Conservation (phyloP, 306 rosid genomes). For the Prunus mume region DNA sequence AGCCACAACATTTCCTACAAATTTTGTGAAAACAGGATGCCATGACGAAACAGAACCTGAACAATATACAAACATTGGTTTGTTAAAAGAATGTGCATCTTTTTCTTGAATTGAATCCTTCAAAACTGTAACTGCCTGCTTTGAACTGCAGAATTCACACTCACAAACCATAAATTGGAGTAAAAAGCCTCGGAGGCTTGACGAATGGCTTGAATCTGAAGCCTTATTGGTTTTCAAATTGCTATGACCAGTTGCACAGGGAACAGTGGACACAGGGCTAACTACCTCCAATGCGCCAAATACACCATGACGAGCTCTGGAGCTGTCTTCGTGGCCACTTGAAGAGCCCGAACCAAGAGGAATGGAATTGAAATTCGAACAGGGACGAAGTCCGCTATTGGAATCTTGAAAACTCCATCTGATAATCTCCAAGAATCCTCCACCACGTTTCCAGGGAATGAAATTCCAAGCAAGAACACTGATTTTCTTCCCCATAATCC, state of each 20-base stretch:
- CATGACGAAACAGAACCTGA: conserved; percentile 59
- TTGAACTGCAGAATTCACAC: conserved; percentile 54
- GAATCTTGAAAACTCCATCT: conserved; percentile 51
- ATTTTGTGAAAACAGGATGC: conserved; percentile 67
- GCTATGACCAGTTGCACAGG: conserved; percentile 36
- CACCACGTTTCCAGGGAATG: conserved; percentile 48
- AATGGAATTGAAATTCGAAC: conserved; percentile 24
- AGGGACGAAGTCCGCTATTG: conserved; percentile 2
- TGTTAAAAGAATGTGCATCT: conserved; percentile 48
- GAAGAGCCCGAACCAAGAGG: conserved; percentile 23
- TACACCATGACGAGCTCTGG: conserved; percentile 35
- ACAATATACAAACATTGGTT: conserved; percentile 52
- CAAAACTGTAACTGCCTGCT: conserved; percentile 18
- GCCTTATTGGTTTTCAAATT: not conserved
- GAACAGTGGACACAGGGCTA: conserved; percentile 54
- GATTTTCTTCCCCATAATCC: conserved; percentile 41
- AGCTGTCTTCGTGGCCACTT: not conserved
- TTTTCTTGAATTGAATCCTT: conserved; percentile 27
- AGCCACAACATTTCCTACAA: conserved; percentile 40
- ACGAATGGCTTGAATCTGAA: conserved; percentile 22
- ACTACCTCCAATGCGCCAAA: conserved; percentile 57
- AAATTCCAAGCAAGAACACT: conserved; percentile 71
- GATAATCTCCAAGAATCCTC: conserved; percentile 74
- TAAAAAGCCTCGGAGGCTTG: conserved; percentile 54
- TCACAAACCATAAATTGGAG: conserved; percentile 52